These are phyloP conservation scores for Pythium dissotocum DNA, from an alignment of 352 stramenopile species.

Conservation along the genomic window DNA sequence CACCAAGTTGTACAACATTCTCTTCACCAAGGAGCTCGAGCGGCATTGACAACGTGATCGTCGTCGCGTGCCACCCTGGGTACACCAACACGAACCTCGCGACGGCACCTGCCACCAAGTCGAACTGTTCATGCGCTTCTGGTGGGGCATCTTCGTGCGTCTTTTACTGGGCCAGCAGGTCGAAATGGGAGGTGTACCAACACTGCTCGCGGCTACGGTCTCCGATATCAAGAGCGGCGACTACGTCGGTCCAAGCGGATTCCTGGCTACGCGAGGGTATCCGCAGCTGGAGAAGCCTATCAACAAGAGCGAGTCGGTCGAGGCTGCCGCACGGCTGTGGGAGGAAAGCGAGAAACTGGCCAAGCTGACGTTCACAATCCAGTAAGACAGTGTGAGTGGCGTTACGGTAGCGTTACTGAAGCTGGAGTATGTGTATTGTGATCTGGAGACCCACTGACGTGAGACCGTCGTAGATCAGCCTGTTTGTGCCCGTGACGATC, in stretches of 20 bases:
- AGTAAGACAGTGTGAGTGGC: neutral
- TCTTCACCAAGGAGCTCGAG: slow-evolving; percentile 52
- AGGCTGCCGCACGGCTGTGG: slow-evolving; percentile 37
- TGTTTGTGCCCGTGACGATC: too few species aligned
- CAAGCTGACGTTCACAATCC: slow-evolving; percentile 9
- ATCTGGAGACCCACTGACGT: too few species aligned
- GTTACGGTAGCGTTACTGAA: too few species aligned
- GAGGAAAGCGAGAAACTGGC: slow-evolving; percentile 38
- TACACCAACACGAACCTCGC: slow-evolving; percentile 34
- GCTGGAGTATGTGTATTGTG: too few species aligned
- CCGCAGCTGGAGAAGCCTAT: slow-evolving; percentile 11
- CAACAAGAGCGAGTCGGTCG: slow-evolving; percentile 30
- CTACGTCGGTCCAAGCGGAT: slow-evolving; percentile 20
- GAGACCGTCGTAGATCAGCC: too few species aligned
- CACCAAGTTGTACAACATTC: slow-evolving; percentile 50
- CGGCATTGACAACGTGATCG: slow-evolving; percentile 28
- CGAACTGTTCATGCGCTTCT: slow-evolving; percentile 32
- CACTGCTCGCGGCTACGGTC: slow-evolving; percentile 41
- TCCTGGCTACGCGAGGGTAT: slow-evolving; percentile 14
- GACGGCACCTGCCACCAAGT: slow-evolving; percentile 34
- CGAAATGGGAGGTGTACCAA: slow-evolving; percentile 41
- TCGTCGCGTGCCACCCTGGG: slow-evolving; percentile 34
- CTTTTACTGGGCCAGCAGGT: slow-evolving; percentile 31
- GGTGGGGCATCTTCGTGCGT: slow-evolving; percentile 18
- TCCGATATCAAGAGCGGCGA: slow-evolving; percentile 28